Evolutionary conservation across 176 grass and related monocot species (phyloP).

Genomic region (Dactylis glomerata): DNA sequence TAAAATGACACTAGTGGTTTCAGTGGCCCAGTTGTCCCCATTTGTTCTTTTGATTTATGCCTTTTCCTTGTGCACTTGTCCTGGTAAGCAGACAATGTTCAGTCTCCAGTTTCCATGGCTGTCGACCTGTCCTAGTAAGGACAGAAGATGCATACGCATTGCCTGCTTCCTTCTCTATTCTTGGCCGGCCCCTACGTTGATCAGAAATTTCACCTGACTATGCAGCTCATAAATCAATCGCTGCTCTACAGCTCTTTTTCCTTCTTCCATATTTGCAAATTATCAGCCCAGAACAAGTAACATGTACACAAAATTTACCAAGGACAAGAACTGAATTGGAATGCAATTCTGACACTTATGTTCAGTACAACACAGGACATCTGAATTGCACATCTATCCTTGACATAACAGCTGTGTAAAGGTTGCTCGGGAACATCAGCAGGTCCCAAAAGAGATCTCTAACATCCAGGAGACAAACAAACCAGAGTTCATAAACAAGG

Average conservation of each 20-base stretch:
- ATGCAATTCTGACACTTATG: background rate
- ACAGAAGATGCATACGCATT: background rate
- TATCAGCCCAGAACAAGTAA: background rate
- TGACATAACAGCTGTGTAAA: background rate
- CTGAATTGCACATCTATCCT: background rate
- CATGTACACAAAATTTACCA: background rate
- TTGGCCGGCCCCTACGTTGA: background rate
- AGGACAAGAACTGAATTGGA: background rate
- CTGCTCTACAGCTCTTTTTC: background rate
- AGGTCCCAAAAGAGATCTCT: background rate
- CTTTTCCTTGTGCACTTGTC: slow-evolving; percentile 11
- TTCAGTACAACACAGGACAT: background rate
- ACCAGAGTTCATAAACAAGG: slow-evolving; percentile 26
- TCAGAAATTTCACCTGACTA: background rate
- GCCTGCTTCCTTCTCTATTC: background rate
- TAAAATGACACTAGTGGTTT: background rate
- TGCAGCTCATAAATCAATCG: slow-evolving; percentile 1
- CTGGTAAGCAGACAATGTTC: background rate
- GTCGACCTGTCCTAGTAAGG: slow-evolving; percentile 14
- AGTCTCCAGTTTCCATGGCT: background rate
- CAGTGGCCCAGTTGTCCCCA: background rate
- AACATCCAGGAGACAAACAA: slow-evolving; percentile 12
- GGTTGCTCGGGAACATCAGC: slow-evolving; percentile 16
- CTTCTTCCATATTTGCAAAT: background rate
- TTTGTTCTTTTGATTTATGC: slow-evolving; percentile 1